Conservation (phyloP, 192 early-diverging fungal species). For the Podila minutissima region DNA sequence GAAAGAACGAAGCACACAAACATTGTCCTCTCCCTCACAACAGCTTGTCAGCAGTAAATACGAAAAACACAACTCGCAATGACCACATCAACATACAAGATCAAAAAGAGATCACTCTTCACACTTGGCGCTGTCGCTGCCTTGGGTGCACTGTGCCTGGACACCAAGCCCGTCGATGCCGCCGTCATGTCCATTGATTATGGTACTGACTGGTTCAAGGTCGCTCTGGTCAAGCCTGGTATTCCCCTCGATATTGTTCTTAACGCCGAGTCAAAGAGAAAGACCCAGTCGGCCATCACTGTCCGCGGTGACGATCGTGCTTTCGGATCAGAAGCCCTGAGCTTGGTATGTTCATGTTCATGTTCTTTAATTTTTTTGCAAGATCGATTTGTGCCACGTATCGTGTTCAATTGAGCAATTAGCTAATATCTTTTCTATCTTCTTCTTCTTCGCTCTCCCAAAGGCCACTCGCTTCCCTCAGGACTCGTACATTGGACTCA, state of each 20-base stretch:
- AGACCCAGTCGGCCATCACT: constrained; percentile 86
- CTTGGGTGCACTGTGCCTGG: constrained; percentile 44
- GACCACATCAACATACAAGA: constrained; percentile 27
- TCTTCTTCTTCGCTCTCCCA: neutral
- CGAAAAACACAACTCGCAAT: neutral
- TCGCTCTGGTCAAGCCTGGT: constrained; percentile 91
- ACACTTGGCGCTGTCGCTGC: constrained; percentile 43
- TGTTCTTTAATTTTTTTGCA: neutral
- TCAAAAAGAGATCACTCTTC: constrained; percentile 40
- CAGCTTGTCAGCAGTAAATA: too few species aligned
- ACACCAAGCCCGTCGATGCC: constrained; percentile 52
- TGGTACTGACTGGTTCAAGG: constrained; percentile 98
- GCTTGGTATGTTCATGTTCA: constrained; percentile 60
- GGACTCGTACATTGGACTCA: constrained; percentile 83
- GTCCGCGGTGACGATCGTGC: constrained; percentile 84
- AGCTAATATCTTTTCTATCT: too few species aligned
- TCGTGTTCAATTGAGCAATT: too few species aligned
- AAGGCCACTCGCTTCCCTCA: constrained; percentile 86
- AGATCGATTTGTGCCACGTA: neutral
- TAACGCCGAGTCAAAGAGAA: constrained; percentile 95
- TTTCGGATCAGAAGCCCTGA: constrained; percentile 90
- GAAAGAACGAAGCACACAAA: neutral
- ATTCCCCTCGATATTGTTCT: constrained; percentile 93
- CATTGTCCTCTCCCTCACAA: neutral
- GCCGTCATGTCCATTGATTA: constrained; percentile 97